Evolutionary conservation across 108 stramenopile species (phyloP), one percentile per base, ranked within the genome.

Genomic region (Fistulifera pelliculosa): DNA sequence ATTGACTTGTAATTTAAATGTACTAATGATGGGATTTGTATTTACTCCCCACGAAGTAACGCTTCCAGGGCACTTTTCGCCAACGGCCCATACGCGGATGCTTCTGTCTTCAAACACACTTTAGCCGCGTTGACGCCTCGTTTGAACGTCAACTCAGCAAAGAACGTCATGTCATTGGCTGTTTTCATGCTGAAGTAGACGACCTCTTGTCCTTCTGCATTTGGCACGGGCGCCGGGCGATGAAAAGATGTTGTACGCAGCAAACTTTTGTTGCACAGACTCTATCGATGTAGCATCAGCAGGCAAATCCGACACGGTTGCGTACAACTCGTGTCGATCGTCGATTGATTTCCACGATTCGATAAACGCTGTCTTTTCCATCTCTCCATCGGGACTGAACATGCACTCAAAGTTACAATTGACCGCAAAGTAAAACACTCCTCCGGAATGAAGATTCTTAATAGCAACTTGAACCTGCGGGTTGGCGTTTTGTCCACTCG

Each of bases 111-210:
- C 54, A 97, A 65, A 59, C 91, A 91, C 55, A 97, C 68, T 80
- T 97, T 97, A 66, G 76, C 80, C 7, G 87, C 92, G 67, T 81
- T 82, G 48, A 94, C 75, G 4, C 94, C 96, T 43, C 78, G 64
- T 70, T 93, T 94, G 77, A 95, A 94, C 41, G 93, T 97, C 40
- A 97, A 76, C 56, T 97, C 96, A 2, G 87, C 79, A 60, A 95
- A 66, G 62, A 93, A 93, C 40, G 69, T 73, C 78, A 78, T 79
- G 7, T 72, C 76, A 14, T 87, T 83, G 17, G 75, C 56, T 43
- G 88, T 93, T 38, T 73, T 65, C 79, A 86, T 83, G 38, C 71
- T 80, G 56, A 91, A 94, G 66, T 97, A 97, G 19, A 84, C 88
- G 38, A 93, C 93, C 54, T 91, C 88, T 64, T 95, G 93, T 16